Evolutionary conservation across 331 rosid genomes (phyloP), one percentile per base, ranked within the genome.

Genomic region (Erythrophleum ivorense): DNA sequence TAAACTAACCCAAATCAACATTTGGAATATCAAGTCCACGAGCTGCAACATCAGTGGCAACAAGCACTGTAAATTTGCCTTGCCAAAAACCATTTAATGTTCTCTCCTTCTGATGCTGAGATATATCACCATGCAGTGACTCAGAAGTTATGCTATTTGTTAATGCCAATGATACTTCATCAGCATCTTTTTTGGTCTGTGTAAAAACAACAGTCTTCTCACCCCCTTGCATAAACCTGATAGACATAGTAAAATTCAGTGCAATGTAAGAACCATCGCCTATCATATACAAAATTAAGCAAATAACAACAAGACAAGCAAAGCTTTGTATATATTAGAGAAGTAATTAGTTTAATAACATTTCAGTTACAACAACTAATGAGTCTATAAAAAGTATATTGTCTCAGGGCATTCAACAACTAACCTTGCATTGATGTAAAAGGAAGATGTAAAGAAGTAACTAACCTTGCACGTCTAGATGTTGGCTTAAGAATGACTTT

Each of bases 11-110:
- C 91, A 96, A 85, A 88, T 96, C 99, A 80, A 96, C 99, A 84
- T 96, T 92, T 63, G 99, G 98, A 80, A 96, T 94, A 85, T 96
- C 99, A 78, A 96, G 97, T 74, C 99, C 99, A 69, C 99, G 99
- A 52, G 99, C 87, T 85, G 99, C 99, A 19, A 96, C 99, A 83
- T 96, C 99, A 79, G 98, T 96, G 59, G 99, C 98, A 81, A 96
- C 99, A 75, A 96, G 97, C 80, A 96, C 99, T 10, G 97, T 92
- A 85, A 96, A 96, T 83, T 96, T 94, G 82, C 99, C 98, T 91
- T 96, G 97, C 50, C 99, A 92, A 86, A 96, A 96, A 76, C 94
- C 92, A 90, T 96, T 96, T 73, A 96, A 84, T 66, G 98, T 96
- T 89, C 98, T 91, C 89, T 96, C 99, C 72, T 98, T 90, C 74